Evolutionary conservation across 129 eudicot genomes (phyloP), one percentile per base, ranked within the genome.

Genomic region (Heracleum sosnowskyi): DNA sequence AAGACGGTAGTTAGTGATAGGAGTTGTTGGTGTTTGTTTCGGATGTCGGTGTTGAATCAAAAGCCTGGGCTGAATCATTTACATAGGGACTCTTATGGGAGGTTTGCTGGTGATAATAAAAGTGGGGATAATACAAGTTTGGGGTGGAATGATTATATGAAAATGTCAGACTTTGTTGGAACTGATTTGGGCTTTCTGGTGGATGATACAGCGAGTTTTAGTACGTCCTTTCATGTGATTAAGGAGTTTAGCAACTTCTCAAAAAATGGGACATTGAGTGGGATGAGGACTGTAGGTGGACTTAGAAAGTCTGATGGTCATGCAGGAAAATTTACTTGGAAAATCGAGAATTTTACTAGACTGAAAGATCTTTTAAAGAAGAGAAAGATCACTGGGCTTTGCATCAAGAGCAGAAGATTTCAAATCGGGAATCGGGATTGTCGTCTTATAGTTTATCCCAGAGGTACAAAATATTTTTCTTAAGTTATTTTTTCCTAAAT

Each of bases 111-210:
- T 5, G 98, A 95, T 78, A 95, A 92, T 83, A 95, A 91, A 82
- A 90, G 90, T 64, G 98, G 98, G 77, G 98, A 95, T 78, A 95
- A 92, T 79, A 95, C 98, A 26, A 95, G 98, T 80, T 92, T 95
- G 88, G 98, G 98, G 26, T 95, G 97, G 97, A 95, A 95, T 86
- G 98, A 95, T 79, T 95, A 91, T 66, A 95, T 91, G 98, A 92
- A 90, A 77, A 95, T 95, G 98, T 47, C 81, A 1, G 98, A 95
- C 46, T 95, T 95, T 78, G 69, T 86, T 26, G 90, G 87, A 76
- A 45, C 64, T 4, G 96, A 92, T 16, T 84, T 89, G 0, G 98
- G 98, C 75, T 95, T 90, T 86, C 82, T 95, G 86, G 87, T 85
- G 85, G 98, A 95, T 45, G 97, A 95, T 79, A 90, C 91, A 2